Percentiles rank a stretch among this genome's conserved stretches.
Conservation (phyloP, 2,329 filamentous ascomycete genomes). For the Mariannaea sp. region DNA sequence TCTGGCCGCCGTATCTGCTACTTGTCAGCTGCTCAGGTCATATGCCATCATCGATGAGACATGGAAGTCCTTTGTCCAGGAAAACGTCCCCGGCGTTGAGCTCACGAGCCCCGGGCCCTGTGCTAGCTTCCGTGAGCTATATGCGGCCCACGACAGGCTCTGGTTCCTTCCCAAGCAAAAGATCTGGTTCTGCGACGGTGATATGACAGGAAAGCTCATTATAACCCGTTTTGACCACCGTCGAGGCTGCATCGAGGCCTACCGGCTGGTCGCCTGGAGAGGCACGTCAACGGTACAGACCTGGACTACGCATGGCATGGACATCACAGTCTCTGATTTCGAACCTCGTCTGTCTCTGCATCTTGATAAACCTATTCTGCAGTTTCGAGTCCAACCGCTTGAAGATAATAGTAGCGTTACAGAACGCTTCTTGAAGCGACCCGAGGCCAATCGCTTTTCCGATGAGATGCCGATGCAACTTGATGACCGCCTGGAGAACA, state of each 20-base stretch:
- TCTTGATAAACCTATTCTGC: slow-evolving; percentile 72
- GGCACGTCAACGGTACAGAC: slow-evolving; percentile 56
- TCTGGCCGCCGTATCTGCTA: slow-evolving; percentile 62
- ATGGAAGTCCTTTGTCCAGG: slow-evolving; percentile 74
- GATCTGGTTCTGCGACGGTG: slow-evolving; percentile 82
- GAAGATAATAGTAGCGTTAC: slow-evolving; percentile 16
- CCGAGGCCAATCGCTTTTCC: slow-evolving; percentile 48
- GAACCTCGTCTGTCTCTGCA: slow-evolving; percentile 72
- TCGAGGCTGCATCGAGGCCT: slow-evolving; percentile 78
- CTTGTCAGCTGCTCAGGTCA: slow-evolving; percentile 63
- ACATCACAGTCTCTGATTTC: slow-evolving; percentile 71
- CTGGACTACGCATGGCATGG: slow-evolving; percentile 68
- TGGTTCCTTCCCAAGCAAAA: slow-evolving; percentile 85
- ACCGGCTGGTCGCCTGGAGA: slow-evolving; percentile 70
- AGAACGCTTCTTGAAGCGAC: slow-evolving; percentile 27
- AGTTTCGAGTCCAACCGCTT: slow-evolving; percentile 49
- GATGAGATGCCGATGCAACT: slow-evolving; percentile 59
- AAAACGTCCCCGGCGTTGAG: slow-evolving; percentile 62
- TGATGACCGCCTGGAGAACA: slow-evolving; percentile 50
- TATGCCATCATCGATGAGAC: slow-evolving; percentile 69
- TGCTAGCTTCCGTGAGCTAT: slow-evolving; percentile 71
- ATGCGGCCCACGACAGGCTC: slow-evolving; percentile 72
- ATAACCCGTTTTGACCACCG: slow-evolving; percentile 76
- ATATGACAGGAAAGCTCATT: slow-evolving; percentile 75
- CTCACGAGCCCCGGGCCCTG: slow-evolving; percentile 63